Conservation (phyloP, 1,284 basidiomycete species). For the Sporisorium graminicola region DNA sequence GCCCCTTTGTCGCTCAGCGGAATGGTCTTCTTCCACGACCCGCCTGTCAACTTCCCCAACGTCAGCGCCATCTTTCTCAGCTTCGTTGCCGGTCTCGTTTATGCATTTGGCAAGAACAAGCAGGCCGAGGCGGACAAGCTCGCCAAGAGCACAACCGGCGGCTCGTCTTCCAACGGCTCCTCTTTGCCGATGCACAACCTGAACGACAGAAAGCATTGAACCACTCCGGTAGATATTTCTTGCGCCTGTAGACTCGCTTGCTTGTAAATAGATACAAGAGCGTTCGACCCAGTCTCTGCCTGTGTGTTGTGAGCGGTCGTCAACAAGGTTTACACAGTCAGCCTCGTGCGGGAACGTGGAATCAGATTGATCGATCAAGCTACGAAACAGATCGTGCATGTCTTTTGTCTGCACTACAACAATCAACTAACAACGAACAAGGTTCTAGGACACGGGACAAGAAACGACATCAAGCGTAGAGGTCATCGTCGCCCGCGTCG, state of each 20-base stretch:
- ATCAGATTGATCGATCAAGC: not conserved
- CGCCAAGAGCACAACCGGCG: conserved; percentile 46
- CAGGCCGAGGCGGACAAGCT: conserved; percentile 62
- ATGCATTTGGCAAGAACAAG: conserved; percentile 67
- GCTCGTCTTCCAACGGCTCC: conserved; percentile 26
- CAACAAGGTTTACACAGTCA: not conserved
- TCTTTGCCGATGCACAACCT: conserved; percentile 47
- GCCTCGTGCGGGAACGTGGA: not conserved
- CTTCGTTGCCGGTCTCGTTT: conserved; percentile 80
- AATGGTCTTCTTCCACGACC: conserved; percentile 77
- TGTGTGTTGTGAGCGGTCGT: no score
- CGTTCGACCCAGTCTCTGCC: not conserved
- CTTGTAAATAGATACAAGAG: not conserved
- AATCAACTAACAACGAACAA: conserved; percentile 1
- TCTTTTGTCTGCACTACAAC: conserved; percentile 8
- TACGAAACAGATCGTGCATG: not conserved
- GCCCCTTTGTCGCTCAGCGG: conserved; percentile 82
- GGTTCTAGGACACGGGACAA: not conserved
- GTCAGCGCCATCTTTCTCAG: conserved; percentile 89
- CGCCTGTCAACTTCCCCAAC: conserved; percentile 81
- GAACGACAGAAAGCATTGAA: conserved; percentile 42
- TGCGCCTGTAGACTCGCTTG: not conserved
- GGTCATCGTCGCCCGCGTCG: conserved; percentile 81
- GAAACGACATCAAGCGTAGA: conserved; percentile 38
- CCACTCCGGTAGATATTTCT: not conserved